Conservation (phyloP, 257 asterid genomes). For the Lycium barbarum region DNA sequence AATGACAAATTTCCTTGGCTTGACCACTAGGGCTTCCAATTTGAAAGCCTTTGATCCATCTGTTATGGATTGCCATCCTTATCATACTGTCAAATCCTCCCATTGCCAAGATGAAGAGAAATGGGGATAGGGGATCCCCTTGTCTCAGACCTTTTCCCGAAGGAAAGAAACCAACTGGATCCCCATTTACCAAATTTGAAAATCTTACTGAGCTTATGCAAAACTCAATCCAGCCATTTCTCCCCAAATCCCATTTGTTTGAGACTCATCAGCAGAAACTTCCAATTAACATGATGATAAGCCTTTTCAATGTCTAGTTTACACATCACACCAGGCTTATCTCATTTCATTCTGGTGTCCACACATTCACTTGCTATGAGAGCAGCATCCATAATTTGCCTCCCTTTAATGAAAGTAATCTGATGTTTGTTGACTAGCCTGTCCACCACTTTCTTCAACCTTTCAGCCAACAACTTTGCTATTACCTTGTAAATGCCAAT, state of each 20-base stretch:
- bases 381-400: background rate
- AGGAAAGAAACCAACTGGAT: background rate
- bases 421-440: background rate
- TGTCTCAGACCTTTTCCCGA: background rate
- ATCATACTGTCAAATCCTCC: background rate
- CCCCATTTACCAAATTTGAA: background rate
- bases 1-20: background rate
- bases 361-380: background rate
- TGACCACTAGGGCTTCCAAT: background rate
- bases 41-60: background rate
- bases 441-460: background rate
- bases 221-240: background rate
- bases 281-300: background rate
- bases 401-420: background rate
- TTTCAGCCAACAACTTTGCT: background rate
- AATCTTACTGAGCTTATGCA: background rate
- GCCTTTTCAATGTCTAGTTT: background rate
- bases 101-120: background rate
- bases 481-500: background rate
- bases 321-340: background rate
- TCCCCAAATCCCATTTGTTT: background rate
- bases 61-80: background rate
- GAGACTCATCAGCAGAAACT: background rate
- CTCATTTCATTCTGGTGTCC: background rate
- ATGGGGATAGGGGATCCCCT: background rate